Evolutionary conservation across 495 filamentous ascomycete species (phyloP), one percentile per base, ranked within the genome.

Genomic region (Penicillium dipodomyicola): DNA sequence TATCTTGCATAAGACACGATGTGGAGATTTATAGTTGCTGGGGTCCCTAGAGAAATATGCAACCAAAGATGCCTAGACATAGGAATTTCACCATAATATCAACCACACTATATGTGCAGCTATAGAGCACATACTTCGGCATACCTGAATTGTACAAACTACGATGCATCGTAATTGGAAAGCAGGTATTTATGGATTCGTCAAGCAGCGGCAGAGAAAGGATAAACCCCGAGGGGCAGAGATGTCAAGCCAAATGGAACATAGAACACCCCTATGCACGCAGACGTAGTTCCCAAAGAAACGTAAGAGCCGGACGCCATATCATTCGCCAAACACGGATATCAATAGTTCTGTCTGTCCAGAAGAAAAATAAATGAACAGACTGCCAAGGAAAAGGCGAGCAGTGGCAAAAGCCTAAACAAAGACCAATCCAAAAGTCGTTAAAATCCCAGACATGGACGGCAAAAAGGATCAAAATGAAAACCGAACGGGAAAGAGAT

Each of bases 261-360:
- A 59, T 48, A 44, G 39, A 59, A 57, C 53, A 46, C 57, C 64
- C 52, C 60, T 60, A 61, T 63, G 64, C 66, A 65, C 64, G 59
- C 61, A 58, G 59, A 68, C 64, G 52, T 43, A 64, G 39, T 51
- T 58, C 51, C 57, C 58, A 22, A 61, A 59, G 39, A 47, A 65
- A 61, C 61, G 45, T 58, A 60, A 53, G 63, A 65, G 48, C 65
- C 67, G 56, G 62, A 74, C 69, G 72, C 71, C 71, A 65, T 62
- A 62, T 65, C 69, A 67, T 63, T 74, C 71, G 71, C 72, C 72
- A 65, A 63, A 71, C 64, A 68, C 68, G 72, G 72, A 75, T 77
- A 77, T 77, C 72, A 75, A 73, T 57, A 60, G 57, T 61, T 61
- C 30, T 57, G 61, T 53, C 57, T 54, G 49, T 54, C 57, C 40